phyloP scores from a whole-genome alignment of 225 moss, liverwort and hornwort species.

The Pleurozium schreberi region DNA sequence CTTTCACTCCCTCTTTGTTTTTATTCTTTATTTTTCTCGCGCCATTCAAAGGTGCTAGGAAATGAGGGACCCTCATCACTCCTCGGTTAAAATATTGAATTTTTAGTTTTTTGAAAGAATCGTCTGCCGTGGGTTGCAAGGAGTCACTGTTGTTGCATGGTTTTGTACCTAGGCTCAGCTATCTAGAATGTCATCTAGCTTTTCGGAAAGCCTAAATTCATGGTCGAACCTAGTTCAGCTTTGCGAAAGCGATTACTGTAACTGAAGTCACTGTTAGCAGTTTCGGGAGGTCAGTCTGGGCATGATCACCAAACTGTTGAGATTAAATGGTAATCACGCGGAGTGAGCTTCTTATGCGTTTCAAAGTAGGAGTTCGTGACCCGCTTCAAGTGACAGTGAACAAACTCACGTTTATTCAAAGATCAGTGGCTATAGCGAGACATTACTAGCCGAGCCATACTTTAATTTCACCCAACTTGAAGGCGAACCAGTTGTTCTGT shows the following conservation, averaged over 20 bases:
- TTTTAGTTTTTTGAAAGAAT: no score
- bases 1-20: no score
- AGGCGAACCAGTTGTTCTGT: neutral
- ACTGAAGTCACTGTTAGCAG: neutral
- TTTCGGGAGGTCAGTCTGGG: neutral
- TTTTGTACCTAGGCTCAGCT: neutral
- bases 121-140: neutral
- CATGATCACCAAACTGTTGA: neutral
- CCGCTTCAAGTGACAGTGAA: neutral
- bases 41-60: constrained; percentile 54
- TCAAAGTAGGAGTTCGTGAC: neutral
- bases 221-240: neutral
- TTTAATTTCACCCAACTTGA: neutral
- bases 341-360: neutral
- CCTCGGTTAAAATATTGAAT: neutral
- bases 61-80: neutral
- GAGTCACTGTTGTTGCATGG: neutral
- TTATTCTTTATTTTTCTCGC: no score
- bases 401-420: neutral
- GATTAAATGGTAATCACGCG: neutral
- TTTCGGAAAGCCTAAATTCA: neutral
- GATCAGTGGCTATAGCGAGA: neutral
- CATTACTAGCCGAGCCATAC: neutral
- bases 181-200: neutral
- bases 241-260: neutral